Evolutionary conservation across 768 basidiomycete species (phyloP).

Genomic region (Lyophyllum semitale): DNA sequence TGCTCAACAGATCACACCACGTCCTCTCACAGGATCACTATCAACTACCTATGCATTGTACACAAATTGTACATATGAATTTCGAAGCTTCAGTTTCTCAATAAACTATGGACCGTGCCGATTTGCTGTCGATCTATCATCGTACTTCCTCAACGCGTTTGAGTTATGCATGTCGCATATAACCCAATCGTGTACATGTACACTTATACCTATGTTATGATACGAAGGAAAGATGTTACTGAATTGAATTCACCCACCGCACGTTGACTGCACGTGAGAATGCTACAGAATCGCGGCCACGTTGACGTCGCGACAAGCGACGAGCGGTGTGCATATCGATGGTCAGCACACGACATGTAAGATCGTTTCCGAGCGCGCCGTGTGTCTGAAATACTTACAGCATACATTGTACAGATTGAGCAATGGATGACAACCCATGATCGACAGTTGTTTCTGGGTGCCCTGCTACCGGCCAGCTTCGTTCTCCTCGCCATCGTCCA

Average conservation of each 20-base stretch:
- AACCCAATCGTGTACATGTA: too few species aligned
- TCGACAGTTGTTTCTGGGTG: constrained; percentile 14
- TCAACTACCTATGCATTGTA: too few species aligned
- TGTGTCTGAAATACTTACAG: not conserved
- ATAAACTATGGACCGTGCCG: too few species aligned
- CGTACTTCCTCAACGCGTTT: too few species aligned
- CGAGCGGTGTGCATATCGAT: not conserved
- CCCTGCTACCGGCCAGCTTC: constrained; percentile 27
- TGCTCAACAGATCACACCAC: not conserved
- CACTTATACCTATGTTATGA: too few species aligned
- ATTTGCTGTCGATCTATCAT: too few species aligned
- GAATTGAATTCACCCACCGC: too few species aligned
- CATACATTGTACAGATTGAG: not conserved
- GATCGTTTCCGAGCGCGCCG: not conserved
- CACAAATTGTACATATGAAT: too few species aligned
- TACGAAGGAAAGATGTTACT: too few species aligned
- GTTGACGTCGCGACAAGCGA: not conserved
- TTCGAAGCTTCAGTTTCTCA: too few species aligned
- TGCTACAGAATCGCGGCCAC: not conserved
- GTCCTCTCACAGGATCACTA: not conserved
- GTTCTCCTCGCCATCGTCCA: constrained; percentile 29
- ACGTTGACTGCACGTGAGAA: not conserved
- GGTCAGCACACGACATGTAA: not conserved
- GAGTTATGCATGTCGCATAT: too few species aligned
- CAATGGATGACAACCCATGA: constrained; percentile 10